A percentile compares a stretch with the other conserved stretches of the same genome.
These are phyloP conservation scores for Ziziphus jujuba DNA, from an alignment of 306 rosid species.

Conservation along the genomic window DNA sequence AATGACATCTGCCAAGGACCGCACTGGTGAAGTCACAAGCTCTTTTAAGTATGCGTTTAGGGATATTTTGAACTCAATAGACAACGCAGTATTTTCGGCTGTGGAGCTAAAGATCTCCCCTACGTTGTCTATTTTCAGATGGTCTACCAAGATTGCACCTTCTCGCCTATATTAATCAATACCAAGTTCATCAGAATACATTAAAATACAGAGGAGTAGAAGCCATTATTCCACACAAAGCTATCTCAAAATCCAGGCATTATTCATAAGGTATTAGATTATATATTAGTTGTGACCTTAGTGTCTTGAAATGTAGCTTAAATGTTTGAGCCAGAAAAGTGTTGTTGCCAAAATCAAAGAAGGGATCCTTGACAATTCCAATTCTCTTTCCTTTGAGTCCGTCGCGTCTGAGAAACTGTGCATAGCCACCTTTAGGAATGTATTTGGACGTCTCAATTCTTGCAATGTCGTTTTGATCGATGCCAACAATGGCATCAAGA, in stretches of 20 bases:
- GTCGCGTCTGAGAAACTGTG: slow-evolving; percentile 46
- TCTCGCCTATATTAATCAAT: slow-evolving; percentile 36
- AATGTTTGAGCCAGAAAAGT: slow-evolving; percentile 32
- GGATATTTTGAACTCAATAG: slow-evolving; percentile 16
- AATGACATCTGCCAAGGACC: slow-evolving; percentile 27
- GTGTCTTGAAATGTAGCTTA: slow-evolving; percentile 42
- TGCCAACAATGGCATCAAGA: slow-evolving; percentile 52
- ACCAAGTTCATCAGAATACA: no score
- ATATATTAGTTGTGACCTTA: no score
- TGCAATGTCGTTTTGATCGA: slow-evolving; percentile 35
- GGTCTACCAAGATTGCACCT: slow-evolving; percentile 53
- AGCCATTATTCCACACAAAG: no score
- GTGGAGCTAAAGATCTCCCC: not conserved
- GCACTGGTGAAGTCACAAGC: slow-evolving; percentile 19
- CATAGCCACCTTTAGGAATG: slow-evolving; percentile 49
- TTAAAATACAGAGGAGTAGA: no score
- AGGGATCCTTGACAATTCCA: slow-evolving; percentile 38
- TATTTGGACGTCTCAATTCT: slow-evolving; percentile 23
- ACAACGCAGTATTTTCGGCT: not conserved
- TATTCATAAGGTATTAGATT: no score
- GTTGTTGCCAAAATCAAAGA: slow-evolving; percentile 23
- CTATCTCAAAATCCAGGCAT: no score
- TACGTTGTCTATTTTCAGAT: slow-evolving; percentile 35
- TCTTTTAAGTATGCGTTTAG: slow-evolving; percentile 24
- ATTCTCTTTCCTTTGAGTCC: slow-evolving; percentile 57